Evolutionary conservation across 1,284 basidiomycete species (phyloP).

Genomic region (Pseudomicrostroma phylloplanum): DNA sequence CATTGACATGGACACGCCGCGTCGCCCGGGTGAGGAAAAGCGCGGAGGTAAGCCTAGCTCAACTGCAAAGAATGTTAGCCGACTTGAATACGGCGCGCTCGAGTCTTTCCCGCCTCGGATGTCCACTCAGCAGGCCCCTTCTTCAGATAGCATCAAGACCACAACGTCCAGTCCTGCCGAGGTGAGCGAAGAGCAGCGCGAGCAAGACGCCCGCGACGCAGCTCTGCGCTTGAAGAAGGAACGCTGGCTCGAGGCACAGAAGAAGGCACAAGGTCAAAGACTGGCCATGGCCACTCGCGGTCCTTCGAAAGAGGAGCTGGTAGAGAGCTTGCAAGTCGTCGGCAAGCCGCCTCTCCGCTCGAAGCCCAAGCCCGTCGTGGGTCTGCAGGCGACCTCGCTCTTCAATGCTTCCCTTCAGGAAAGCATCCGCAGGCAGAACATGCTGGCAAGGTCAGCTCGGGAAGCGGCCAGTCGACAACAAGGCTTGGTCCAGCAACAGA

Average conservation of each 20-base stretch:
- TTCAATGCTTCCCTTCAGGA: slow-evolving; percentile 35
- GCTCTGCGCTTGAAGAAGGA: slow-evolving; percentile 11
- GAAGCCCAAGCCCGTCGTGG: slow-evolving; percentile 2
- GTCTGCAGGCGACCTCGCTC: slow-evolving; percentile 25
- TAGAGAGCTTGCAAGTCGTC: not conserved
- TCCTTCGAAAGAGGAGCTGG: not conserved
- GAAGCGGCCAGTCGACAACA: slow-evolving; percentile 9
- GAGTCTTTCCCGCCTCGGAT: too few relatives aligned
- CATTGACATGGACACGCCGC: slow-evolving; percentile 1
- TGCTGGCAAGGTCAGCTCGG: slow-evolving; percentile 21
- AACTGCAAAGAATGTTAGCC: too few relatives aligned
- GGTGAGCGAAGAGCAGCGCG: slow-evolving; percentile 1
- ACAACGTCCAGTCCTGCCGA: too few relatives aligned
- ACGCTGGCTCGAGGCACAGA: slow-evolving; percentile 14
- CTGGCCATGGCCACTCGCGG: not conserved
- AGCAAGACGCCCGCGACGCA: not conserved
- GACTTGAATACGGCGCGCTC: too few relatives aligned
- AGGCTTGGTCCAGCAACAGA: slow-evolving; percentile 5
- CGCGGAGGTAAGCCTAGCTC: too few relatives aligned
- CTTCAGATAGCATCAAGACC: too few relatives aligned
- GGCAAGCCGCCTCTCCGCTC: not conserved
- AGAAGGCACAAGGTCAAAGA: not conserved
- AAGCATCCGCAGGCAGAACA: slow-evolving; percentile 29
- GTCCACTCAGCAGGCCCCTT: too few relatives aligned
- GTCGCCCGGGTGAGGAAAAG: not conserved